Conservation (phyloP, 2,329 filamentous ascomycete species). For the Cladosporium sp. region DNA sequence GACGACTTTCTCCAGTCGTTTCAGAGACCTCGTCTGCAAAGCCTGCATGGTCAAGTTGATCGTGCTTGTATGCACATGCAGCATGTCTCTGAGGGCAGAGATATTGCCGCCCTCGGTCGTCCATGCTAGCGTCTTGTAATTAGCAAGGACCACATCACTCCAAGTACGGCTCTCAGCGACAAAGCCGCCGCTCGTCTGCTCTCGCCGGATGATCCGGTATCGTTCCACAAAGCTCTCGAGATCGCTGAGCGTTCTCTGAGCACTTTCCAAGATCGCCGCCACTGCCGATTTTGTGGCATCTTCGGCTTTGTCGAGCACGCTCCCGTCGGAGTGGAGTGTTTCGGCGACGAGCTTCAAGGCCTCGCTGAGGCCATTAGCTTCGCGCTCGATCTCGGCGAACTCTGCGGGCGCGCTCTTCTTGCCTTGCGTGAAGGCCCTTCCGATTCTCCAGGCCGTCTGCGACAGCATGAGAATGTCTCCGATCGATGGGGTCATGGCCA, state of each 20-base stretch:
- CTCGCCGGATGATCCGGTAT: slow-evolving; percentile 40
- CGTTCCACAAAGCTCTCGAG: slow-evolving; percentile 40
- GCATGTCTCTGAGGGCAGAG: slow-evolving; percentile 32
- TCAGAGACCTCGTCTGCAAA: slow-evolving; percentile 36
- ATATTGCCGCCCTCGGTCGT: slow-evolving; percentile 40
- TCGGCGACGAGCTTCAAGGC: slow-evolving; percentile 41
- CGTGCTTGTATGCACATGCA: slow-evolving; percentile 39
- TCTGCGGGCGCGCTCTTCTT: slow-evolving; percentile 35
- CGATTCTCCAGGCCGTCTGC: slow-evolving; percentile 42
- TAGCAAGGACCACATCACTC: slow-evolving; percentile 37
- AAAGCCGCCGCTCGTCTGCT: slow-evolving; percentile 31
- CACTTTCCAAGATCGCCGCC: slow-evolving; percentile 34
- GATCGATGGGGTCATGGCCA: slow-evolving; percentile 19
- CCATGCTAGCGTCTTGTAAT: slow-evolving; percentile 41
- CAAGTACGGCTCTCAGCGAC: slow-evolving; percentile 29
- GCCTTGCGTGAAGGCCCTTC: slow-evolving; percentile 38
- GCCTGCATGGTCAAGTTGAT: slow-evolving; percentile 37
- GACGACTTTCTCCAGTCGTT: slow-evolving; percentile 27
- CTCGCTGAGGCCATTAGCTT: slow-evolving; percentile 38
- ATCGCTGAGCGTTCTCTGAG: slow-evolving; percentile 36
- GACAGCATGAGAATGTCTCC: slow-evolving; percentile 43
- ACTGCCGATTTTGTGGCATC: slow-evolving; percentile 32
- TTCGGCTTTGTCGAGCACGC: slow-evolving; percentile 31
- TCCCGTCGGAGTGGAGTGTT: slow-evolving; percentile 33
- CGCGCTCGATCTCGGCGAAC: slow-evolving; percentile 38